phyloP scores from a whole-genome alignment of 441 rosid species.

The Monsonia emarginata region DNA sequence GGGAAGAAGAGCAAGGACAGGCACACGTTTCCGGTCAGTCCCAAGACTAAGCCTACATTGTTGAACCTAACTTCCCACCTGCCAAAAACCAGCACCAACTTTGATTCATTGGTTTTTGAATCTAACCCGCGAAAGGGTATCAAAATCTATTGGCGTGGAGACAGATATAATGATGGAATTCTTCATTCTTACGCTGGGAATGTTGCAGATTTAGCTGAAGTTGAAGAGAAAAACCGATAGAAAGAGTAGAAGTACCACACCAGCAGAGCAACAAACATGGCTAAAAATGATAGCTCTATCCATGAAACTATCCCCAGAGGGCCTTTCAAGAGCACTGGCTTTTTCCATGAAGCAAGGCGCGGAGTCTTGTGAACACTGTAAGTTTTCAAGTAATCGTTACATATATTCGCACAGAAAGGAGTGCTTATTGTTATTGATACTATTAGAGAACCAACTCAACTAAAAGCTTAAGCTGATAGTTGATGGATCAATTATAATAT shows the following conservation, averaged over 20 bases:
- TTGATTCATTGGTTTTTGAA: not conserved
- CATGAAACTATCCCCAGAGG: constrained; percentile 56
- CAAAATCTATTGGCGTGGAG: not conserved
- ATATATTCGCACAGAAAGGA: not conserved
- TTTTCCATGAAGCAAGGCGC: constrained; percentile 21
- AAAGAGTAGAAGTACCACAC: constrained; percentile 41
- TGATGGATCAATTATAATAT: too few species aligned
- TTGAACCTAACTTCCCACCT: constrained; percentile 45
- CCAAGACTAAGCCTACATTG: constrained; percentile 23
- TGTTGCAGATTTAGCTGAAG: not conserved
- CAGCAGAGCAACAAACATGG: constrained; percentile 46
- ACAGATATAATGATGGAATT: too few species aligned
- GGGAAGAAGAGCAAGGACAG: constrained; percentile 50
- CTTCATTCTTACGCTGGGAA: constrained; percentile 3
- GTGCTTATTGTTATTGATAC: not conserved
- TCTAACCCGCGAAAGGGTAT: not conserved
- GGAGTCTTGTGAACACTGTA: not conserved
- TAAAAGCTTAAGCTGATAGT: too few species aligned
- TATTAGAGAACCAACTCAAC: too few species aligned
- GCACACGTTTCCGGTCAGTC: constrained; percentile 44
- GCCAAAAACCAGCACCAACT: constrained; percentile 5
- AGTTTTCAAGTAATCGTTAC: not conserved
- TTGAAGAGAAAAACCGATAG: not conserved
- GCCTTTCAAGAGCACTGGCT: constrained; percentile 47
- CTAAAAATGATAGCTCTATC: constrained; percentile 37